Conservation (phyloP, 208 protist species). For the Leishmania turanica region DNA sequence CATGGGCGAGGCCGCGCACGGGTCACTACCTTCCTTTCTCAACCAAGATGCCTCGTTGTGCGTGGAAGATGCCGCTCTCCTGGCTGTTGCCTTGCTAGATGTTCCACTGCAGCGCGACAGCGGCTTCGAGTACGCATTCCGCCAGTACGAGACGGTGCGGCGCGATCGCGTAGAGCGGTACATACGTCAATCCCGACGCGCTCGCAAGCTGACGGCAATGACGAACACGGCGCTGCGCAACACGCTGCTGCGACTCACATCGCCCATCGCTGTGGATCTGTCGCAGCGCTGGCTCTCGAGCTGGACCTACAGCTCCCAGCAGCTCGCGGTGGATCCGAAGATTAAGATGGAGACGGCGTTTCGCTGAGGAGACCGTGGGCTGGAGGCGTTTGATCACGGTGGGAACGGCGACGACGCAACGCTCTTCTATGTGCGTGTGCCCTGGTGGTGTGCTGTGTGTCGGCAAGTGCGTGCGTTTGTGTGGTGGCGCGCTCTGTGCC, state of each 20-base stretch:
- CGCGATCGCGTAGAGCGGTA: constrained; percentile 87
- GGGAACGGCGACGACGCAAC: background rate
- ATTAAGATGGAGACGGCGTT: constrained; percentile 86
- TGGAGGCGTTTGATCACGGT: background rate
- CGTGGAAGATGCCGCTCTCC: constrained; percentile 88
- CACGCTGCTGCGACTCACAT: constrained; percentile 43
- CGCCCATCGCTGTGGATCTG: constrained; percentile 43
- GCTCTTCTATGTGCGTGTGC: background rate
- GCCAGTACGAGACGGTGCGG: constrained; percentile 80
- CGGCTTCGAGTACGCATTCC: constrained; percentile 88
- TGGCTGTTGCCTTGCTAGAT: constrained; percentile 79
- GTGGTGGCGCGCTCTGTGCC: background rate
- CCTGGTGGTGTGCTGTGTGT: background rate
- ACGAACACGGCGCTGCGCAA: constrained; percentile 53
- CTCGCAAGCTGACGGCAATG: constrained; percentile 62
- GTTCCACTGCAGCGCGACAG: constrained; percentile 76
- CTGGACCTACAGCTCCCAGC: constrained; percentile 87
- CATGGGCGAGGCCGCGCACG: constrained; percentile 88
- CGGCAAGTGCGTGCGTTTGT: background rate
- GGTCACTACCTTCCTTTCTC: constrained; percentile 82
- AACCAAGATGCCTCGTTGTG: constrained; percentile 86
- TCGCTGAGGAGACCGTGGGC: constrained; percentile 23
- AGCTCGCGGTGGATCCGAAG: constrained; percentile 84
- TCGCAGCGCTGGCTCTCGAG: constrained; percentile 81
- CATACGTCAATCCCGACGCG: constrained; percentile 84